A percentile compares a stretch with the other conserved stretches of the same genome.
Conservation (phyloP, 2,329 filamentous ascomycete species). For the Hymenotorrendiella dingleyae region DNA sequence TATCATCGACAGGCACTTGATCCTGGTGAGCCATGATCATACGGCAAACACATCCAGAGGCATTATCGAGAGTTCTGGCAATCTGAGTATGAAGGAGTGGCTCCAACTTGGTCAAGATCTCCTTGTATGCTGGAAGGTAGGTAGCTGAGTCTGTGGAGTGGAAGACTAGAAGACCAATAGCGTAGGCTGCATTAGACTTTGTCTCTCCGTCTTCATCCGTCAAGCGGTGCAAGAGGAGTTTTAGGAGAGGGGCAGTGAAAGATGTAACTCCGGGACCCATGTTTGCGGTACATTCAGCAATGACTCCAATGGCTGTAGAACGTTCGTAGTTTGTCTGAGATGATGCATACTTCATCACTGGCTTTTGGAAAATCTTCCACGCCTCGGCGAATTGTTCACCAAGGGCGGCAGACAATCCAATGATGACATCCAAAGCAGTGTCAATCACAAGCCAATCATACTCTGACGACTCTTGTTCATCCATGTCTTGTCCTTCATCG, state of each 20-base stretch:
- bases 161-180: conserved; percentile 76
- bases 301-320: conserved; percentile 81
- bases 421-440: conserved; percentile 85
- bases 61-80: conserved; percentile 84
- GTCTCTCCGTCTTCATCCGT: conserved; percentile 85
- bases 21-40: conserved; percentile 91
- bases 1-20: conserved; percentile 70
- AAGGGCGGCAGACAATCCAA: conserved; percentile 75
- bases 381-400: conserved; percentile 77
- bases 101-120: conserved; percentile 81
- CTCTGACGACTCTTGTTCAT: conserved; percentile 71
- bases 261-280: conserved; percentile 78
- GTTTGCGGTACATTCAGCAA: conserved; percentile 83
- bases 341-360: conserved; percentile 78
- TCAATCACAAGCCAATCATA: conserved; percentile 98
- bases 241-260: conserved; percentile 70
- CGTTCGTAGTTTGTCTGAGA: conserved; percentile 84
- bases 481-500: conserved; percentile 61
- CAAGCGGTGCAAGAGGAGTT: conserved; percentile 77
- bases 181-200: conserved; percentile 93
- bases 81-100: conserved; percentile 71
- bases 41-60: conserved; percentile 81
- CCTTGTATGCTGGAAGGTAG: conserved; percentile 67
- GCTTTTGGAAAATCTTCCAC: conserved; percentile 95
- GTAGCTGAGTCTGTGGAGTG: conserved; percentile 68